phyloP scores from a whole-genome alignment of 2,329 filamentous ascomycete genomes.

The Pestalotiopsis sp. region DNA sequence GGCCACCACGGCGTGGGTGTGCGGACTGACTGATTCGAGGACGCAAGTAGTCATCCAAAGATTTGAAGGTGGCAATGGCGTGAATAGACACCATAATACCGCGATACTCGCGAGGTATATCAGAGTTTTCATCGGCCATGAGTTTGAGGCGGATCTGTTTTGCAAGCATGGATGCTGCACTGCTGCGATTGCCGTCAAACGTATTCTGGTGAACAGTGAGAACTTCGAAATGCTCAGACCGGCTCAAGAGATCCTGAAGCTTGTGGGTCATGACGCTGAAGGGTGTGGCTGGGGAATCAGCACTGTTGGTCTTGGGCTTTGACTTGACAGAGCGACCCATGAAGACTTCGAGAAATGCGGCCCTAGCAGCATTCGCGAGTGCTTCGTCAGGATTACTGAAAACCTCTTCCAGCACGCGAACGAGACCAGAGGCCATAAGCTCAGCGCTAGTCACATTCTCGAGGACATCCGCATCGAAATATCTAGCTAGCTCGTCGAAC shows the following conservation, averaged over 20 bases:
- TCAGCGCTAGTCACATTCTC: conserved; percentile 97
- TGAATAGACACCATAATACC: conserved; percentile 99
- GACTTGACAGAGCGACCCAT: conserved; percentile 76
- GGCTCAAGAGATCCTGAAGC: conserved; percentile 91
- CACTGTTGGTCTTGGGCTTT: conserved; percentile 64
- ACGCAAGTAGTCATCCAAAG: conserved; percentile 91
- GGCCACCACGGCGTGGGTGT: conserved; percentile 64
- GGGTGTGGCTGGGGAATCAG: conserved; percentile 74
- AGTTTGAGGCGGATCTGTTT: conserved; percentile 92
- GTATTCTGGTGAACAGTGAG: conserved; percentile 93
- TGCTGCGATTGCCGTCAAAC: conserved; percentile 86
- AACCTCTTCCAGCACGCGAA: conserved; percentile 79
- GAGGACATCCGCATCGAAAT: conserved; percentile 86
- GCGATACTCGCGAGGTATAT: conserved; percentile 83
- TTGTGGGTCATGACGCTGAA: conserved; percentile 93
- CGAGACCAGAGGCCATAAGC: conserved; percentile 85
- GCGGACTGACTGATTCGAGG: conserved; percentile 85
- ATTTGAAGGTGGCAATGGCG: conserved; percentile 96
- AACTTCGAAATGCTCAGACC: conserved; percentile 97
- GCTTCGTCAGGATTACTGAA: conserved; percentile 73
- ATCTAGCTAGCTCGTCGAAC: conserved; percentile 76
- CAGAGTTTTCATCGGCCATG: conserved; percentile 85
- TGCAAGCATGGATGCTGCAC: conserved; percentile 91
- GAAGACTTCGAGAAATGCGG: conserved; percentile 88
- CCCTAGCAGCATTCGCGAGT: conserved; percentile 68